Conservation (phyloP, 2,329 filamentous ascomycete species). For the Apiospora sp. region DNA sequence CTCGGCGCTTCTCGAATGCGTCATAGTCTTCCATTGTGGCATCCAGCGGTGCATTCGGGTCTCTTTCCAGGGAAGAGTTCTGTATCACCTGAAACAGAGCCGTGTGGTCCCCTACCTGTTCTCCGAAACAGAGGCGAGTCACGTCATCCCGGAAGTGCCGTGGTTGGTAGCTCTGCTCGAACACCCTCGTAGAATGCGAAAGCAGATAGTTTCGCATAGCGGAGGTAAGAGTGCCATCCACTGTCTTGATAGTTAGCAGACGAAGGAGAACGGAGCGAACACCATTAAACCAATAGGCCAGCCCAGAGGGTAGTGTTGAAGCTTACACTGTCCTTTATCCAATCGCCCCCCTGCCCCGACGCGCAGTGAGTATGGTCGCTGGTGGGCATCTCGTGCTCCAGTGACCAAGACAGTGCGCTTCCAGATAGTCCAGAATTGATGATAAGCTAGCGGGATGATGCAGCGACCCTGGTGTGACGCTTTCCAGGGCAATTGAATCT, state of each 20-base stretch:
- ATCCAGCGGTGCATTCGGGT: background rate
- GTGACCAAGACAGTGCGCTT: background rate
- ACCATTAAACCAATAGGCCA: background rate
- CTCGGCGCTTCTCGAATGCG: background rate
- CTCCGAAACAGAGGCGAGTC: background rate
- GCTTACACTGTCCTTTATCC: background rate
- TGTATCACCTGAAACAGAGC: background rate
- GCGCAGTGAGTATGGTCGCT: background rate
- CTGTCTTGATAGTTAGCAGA: background rate
- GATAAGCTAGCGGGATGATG: background rate
- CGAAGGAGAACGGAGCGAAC: background rate
- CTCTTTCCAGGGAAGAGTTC: background rate
- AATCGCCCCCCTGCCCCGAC: background rate
- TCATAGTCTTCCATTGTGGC: background rate
- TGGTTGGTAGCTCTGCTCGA: conserved; percentile 1
- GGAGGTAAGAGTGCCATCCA: conserved; percentile 1
- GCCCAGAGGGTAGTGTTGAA: background rate
- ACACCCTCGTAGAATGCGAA: background rate
- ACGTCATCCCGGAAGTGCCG: background rate
- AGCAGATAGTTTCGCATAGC: background rate
- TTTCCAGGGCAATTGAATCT: background rate
- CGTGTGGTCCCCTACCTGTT: background rate
- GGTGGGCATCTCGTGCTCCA: background rate
- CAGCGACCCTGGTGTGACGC: background rate
- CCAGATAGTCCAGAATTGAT: background rate